Conservation (phyloP, 176 grass and related monocot species). For the Eremochloa ophiuroides region DNA sequence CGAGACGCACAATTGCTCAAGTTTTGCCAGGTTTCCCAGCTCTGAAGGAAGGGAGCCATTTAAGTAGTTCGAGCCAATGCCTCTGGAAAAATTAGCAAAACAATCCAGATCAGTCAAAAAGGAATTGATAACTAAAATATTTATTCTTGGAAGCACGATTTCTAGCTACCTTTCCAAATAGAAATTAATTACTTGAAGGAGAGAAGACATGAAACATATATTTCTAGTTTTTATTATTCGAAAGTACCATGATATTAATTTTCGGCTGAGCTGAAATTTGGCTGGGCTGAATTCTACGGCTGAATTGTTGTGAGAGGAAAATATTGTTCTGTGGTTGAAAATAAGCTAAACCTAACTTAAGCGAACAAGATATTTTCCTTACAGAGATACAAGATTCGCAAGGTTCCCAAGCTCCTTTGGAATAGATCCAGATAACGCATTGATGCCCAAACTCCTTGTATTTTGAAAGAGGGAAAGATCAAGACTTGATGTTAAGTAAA, state of each 20-base stretch:
- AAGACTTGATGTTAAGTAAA: background rate
- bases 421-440: conserved; percentile 74
- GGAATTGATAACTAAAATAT: background rate
- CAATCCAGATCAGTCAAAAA: background rate
- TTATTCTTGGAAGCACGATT: background rate
- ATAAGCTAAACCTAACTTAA: too few relatives aligned
- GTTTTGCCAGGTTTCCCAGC: conserved; percentile 52
- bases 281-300: too few relatives aligned
- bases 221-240: too few relatives aligned
- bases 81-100: conserved; percentile 32
- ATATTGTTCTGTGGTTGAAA: background rate
- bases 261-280: too few relatives aligned
- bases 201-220: too few relatives aligned
- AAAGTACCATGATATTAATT: too few relatives aligned
- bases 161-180: too few relatives aligned
- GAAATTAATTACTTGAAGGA: too few relatives aligned
- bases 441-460: conserved; percentile 45
- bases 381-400: conserved; percentile 41
- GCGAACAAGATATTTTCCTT: conserved; percentile 19
- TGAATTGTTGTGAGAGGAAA: too few relatives aligned
- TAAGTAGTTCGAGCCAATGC: conserved; percentile 52
- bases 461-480: conserved; percentile 25
- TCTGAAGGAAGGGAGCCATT: conserved; percentile 58
- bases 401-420: conserved; percentile 85
- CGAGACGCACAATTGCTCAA: conserved; percentile 46